phyloP scores from a whole-genome alignment of 2,329 filamentous ascomycete genomes.

The Calonectria hawksworthii region DNA sequence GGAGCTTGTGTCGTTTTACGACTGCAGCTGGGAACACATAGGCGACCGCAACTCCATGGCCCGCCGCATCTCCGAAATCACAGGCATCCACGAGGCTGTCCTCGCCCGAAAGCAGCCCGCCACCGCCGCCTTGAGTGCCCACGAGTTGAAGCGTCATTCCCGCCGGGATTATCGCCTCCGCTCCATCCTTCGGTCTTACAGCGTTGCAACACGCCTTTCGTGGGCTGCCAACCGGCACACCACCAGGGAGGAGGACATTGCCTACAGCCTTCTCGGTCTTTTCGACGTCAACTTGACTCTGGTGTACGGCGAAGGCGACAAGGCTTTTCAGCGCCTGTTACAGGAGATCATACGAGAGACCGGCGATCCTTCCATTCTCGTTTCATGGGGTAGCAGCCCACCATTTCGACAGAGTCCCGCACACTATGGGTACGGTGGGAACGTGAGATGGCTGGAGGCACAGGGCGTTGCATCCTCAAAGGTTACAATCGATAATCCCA shows the following conservation, averaged over 20 bases:
- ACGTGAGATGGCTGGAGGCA: slow-evolving; percentile 23
- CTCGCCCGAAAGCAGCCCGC: slow-evolving; percentile 26
- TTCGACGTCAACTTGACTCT: slow-evolving; percentile 49
- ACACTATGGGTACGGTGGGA: slow-evolving; percentile 25
- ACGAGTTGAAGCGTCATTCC: slow-evolving; percentile 14
- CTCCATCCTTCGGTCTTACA: slow-evolving; percentile 31
- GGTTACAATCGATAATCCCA: slow-evolving; percentile 22
- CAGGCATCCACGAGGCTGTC: slow-evolving; percentile 36
- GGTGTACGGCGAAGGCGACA: slow-evolving; percentile 46
- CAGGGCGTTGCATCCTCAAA: slow-evolving; percentile 24
- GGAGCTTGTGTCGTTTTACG: slow-evolving; percentile 43
- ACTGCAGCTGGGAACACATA: slow-evolving; percentile 41
- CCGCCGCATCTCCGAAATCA: slow-evolving; percentile 37
- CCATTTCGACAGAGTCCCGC: slow-evolving; percentile 24
- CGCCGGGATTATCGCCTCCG: slow-evolving; percentile 18
- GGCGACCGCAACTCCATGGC: slow-evolving; percentile 40
- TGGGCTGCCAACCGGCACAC: slow-evolving; percentile 46
- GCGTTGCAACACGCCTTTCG: slow-evolving; percentile 37
- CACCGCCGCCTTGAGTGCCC: slow-evolving; percentile 8
- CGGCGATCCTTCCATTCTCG: slow-evolving; percentile 24
- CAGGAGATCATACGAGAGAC: slow-evolving; percentile 40
- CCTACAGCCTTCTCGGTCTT: slow-evolving; percentile 48
- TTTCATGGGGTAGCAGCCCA: slow-evolving; percentile 23
- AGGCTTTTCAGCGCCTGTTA: slow-evolving; percentile 41
- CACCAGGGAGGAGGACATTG: slow-evolving; percentile 44